A percentile compares a stretch with the other conserved stretches of the same genome.
These are phyloP conservation scores for Euphrasia arctica DNA, from an alignment of 305 asterid genomes.

Conservation along the genomic window DNA sequence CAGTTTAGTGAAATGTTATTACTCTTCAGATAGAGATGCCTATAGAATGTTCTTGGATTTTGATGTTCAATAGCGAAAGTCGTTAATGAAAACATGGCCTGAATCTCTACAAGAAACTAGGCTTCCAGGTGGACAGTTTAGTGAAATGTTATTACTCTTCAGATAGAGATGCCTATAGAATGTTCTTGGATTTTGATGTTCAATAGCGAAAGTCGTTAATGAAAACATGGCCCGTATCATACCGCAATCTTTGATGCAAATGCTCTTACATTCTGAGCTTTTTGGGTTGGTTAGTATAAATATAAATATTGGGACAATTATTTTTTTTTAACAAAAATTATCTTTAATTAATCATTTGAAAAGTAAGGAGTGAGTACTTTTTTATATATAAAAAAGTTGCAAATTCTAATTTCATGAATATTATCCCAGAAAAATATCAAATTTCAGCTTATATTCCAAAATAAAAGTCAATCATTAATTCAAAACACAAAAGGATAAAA, in stretches of 20 bases:
- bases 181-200: conserved; percentile 64
- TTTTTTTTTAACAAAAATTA: too few species aligned
- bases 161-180: conserved; percentile 76
- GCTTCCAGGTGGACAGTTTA: conserved; percentile 67
- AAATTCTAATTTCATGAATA: too few species aligned
- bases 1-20: conserved; percentile 59
- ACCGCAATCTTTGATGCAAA: not conserved
- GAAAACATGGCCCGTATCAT: too few species aligned
- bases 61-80: conserved; percentile 29
- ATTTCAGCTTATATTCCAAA: too few species aligned
- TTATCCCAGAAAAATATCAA: too few species aligned
- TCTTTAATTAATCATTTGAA: too few species aligned
- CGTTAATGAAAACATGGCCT: not conserved
- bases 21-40: conserved; percentile 72
- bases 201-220: conserved; percentile 24
- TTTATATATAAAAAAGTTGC: too few species aligned
- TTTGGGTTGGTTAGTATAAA: not conserved
- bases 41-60: conserved; percentile 82
- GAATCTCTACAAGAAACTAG: too few species aligned
- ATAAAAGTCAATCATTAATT: too few species aligned
- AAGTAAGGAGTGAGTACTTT: too few species aligned
- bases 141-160: conserved; percentile 67
- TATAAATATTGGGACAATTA: not conserved
- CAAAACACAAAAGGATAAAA: too few species aligned
- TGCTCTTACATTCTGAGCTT: not conserved